A percentile compares a stretch with the other conserved stretches of the same genome.
phyloP scores from a whole-genome alignment of 768 basidiomycete species.

The Lactarius indigo region DNA sequence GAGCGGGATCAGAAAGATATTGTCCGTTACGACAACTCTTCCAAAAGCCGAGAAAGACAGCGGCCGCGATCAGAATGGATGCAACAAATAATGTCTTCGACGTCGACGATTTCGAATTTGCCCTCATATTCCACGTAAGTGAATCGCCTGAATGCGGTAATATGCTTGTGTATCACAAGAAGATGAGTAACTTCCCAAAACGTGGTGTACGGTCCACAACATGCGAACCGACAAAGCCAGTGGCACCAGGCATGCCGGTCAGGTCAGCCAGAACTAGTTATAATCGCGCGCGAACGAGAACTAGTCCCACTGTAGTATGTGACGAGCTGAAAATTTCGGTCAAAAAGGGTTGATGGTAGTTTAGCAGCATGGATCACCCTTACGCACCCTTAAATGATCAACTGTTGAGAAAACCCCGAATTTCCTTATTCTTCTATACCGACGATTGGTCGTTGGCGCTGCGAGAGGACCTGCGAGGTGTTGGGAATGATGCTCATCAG shows the following conservation, averaged over 20 bases:
- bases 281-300: neutral
- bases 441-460: neutral
- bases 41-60: neutral
- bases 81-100: slow-evolving; percentile 3
- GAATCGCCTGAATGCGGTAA: neutral
- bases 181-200: neutral
- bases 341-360: too few relatives aligned
- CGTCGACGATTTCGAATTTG: slow-evolving; percentile 6
- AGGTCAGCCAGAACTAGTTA: too few relatives aligned
- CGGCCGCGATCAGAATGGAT: neutral
- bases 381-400: neutral
- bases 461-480: neutral
- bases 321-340: too few relatives aligned
- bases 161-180: neutral
- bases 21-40: neutral
- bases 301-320: neutral
- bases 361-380: too few relatives aligned
- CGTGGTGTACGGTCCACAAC: neutral
- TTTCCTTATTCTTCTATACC: neutral
- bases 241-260: too few relatives aligned
- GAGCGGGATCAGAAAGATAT: neutral
- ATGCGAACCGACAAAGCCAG: too few relatives aligned
- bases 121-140: slow-evolving; percentile 1
- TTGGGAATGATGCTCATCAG: neutral
- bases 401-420: neutral